Evolutionary conservation across 345 rosid genomes (phyloP).

Genomic region (Brassica napus): DNA sequence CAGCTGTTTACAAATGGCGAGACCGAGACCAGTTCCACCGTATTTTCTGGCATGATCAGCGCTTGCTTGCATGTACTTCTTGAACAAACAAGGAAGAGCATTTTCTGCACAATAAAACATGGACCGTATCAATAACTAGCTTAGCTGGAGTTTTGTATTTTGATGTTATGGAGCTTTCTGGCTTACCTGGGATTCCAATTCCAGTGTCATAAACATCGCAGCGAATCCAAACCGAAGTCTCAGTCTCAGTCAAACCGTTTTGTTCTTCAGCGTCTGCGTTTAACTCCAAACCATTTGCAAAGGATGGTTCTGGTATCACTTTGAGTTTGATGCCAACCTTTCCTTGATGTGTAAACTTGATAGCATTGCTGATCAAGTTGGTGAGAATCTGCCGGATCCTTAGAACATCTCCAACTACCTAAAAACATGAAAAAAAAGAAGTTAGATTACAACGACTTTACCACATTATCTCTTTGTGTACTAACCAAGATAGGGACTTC

Average conservation of each 20-base stretch:
- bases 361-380: constrained; percentile 93
- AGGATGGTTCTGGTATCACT: constrained; percentile 67
- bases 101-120: constrained; percentile 56
- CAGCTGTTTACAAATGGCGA: constrained; percentile 97
- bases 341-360: constrained; percentile 95
- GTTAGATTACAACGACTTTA: constrained; percentile 5
- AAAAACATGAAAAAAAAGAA: constrained; percentile 31
- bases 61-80: constrained; percentile 94
- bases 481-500: constrained; percentile 86
- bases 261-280: constrained; percentile 40
- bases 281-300: background rate
- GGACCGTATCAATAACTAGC: background rate
- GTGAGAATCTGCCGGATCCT: constrained; percentile 96
- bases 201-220: constrained; percentile 95
- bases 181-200: constrained; percentile 92
- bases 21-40: constrained; percentile 97
- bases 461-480: constrained; percentile 2
- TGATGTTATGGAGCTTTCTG: too few species aligned
- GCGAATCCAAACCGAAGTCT: constrained; percentile 75
- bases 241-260: constrained; percentile 44
- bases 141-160: background rate
- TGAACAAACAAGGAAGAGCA: constrained; percentile 80
- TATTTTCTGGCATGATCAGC: constrained; percentile 95
- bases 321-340: constrained; percentile 79
- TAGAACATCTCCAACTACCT: constrained; percentile 95